Base-by-base conservation (phyloP, 169 alveolate genomes). In the Plasmodium malariae region DNA sequence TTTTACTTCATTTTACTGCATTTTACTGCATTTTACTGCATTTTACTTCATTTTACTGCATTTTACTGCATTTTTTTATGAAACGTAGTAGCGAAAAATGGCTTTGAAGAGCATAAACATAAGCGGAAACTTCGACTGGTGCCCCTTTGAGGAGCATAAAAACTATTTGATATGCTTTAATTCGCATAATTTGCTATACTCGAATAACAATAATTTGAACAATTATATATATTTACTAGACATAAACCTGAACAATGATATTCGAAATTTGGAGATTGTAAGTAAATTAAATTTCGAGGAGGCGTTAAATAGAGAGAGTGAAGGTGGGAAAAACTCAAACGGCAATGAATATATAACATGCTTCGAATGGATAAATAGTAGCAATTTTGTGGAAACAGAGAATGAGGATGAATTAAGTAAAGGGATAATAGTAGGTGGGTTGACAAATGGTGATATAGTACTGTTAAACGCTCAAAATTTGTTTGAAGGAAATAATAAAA, bases 101-200 rank as follows among this genome's bases (percentile, higher is more conserved):
- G 92, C 92, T 19, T 63, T 86, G 49, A 86, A 86, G 24, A 86
- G 92, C 67, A 86, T 86, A 30, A 86, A 70, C 65, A 45, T 86
- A 37, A 86, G 74, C 36, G 92, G 92, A 17, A 86, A 86, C 65
- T 54, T 86, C 60, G 85, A 86, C 30, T 86, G 92, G 92, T 86
- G 92, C 74, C 92, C 92, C 26, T 86, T 86, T 34, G 74, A 86
- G 26, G 87, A 86, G 48, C 36, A 86, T 68, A 86, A 86, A 43
- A 86, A 86, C 48, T 69, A 86, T 54, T 49, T 86, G 34, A 28
- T 72, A 34, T 69, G 92, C 21, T 86, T 86, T 37, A 86, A 70
- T 37, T 68, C 92, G 1, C 87, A 86, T 26, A 86, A 86, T 49
- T 32, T 70, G 3, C 57, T 86, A n/a, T 86, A 86, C 70, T 86